phyloP scores from a whole-genome alignment of 1,284 basidiomycete species.

The Cutaneotrichosporon sp. region DNA sequence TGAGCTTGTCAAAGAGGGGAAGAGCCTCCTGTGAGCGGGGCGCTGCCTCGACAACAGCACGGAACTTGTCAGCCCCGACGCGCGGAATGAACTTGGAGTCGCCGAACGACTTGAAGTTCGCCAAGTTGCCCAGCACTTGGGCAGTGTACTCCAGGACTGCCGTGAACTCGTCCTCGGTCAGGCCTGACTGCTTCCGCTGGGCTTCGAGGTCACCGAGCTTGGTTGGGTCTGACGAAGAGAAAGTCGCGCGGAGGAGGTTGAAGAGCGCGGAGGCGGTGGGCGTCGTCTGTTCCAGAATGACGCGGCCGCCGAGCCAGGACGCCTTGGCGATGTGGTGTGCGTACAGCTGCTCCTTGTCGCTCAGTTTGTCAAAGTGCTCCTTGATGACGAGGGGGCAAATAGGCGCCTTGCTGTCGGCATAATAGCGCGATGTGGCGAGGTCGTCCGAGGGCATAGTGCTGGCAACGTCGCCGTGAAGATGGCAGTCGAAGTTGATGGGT shows the following conservation, averaged over 20 bases:
- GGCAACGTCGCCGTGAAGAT: neutral
- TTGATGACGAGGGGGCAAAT: slow-evolving; percentile 21
- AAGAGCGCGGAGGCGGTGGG: slow-evolving; percentile 12
- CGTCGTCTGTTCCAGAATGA: slow-evolving; percentile 19
- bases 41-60: slow-evolving; percentile 10
- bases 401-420: slow-evolving; percentile 19
- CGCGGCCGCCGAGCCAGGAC: slow-evolving; percentile 18
- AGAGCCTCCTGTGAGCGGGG: slow-evolving; percentile 7
- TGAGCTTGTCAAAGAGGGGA: slow-evolving; percentile 12
- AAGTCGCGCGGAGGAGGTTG: slow-evolving; percentile 13
- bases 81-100: slow-evolving; percentile 21
- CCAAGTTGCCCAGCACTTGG: slow-evolving; percentile 19
- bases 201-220: slow-evolving; percentile 13
- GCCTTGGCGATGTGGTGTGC: slow-evolving; percentile 17
- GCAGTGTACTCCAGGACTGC: slow-evolving; percentile 14
- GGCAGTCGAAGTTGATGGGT: too few species aligned
- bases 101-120: slow-evolving; percentile 21
- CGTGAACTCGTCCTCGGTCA: slow-evolving; percentile 11
- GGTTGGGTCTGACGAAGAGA: slow-evolving; percentile 1
- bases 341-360: slow-evolving; percentile 15
- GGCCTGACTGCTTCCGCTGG: slow-evolving; percentile 1
- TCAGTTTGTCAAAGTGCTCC: slow-evolving; percentile 16
- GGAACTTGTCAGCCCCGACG: slow-evolving; percentile 3
- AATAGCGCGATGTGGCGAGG: slow-evolving; percentile 8
- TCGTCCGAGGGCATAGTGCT: neutral